A percentile compares a stretch with the other conserved stretches of the same genome.
phyloP scores from a whole-genome alignment of 129 eudicot species.

The Apium graveolens region DNA sequence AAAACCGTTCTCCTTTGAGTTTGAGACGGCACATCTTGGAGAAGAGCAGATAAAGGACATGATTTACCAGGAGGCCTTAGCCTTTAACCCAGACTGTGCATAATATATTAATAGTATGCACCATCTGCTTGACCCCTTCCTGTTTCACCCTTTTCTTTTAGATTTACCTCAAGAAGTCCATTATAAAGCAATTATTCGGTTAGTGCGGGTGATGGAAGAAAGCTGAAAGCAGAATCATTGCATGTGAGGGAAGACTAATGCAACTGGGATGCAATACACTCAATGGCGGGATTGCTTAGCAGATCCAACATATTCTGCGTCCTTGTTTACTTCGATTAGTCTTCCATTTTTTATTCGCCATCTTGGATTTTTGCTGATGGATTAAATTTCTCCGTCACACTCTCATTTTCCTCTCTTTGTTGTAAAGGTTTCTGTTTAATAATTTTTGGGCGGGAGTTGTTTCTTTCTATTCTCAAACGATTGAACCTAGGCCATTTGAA shows the following conservation, averaged over 20 bases:
- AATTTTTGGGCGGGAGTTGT: neutral
- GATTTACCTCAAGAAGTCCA: neutral
- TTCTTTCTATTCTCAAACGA: neutral
- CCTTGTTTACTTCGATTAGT: neutral
- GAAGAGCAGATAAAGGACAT: conserved; percentile 91
- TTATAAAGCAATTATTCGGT: neutral
- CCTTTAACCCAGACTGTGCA: conserved; percentile 51
- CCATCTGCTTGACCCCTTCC: neutral
- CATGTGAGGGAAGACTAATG: neutral
- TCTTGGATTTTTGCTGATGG: neutral
- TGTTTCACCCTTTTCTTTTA: neutral
- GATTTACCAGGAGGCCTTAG: conserved; percentile 74
- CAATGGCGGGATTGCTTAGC: neutral
- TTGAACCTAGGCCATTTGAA: neutral
- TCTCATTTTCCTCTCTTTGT: neutral
- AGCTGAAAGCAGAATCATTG: neutral
- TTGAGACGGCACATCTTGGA: conserved; percentile 64
- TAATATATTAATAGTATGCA: conserved; percentile 5
- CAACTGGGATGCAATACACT: neutral
- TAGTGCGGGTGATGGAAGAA: neutral
- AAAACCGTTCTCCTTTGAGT: conserved; percentile 70
- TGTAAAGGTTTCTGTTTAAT: neutral
- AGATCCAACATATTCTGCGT: neutral
- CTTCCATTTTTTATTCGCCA: neutral
- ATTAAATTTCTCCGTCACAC: neutral